These are phyloP conservation scores for Chrysanthemum lavandulifolium DNA, from an alignment of 129 eudicot genomes.

Conservation along the genomic window DNA sequence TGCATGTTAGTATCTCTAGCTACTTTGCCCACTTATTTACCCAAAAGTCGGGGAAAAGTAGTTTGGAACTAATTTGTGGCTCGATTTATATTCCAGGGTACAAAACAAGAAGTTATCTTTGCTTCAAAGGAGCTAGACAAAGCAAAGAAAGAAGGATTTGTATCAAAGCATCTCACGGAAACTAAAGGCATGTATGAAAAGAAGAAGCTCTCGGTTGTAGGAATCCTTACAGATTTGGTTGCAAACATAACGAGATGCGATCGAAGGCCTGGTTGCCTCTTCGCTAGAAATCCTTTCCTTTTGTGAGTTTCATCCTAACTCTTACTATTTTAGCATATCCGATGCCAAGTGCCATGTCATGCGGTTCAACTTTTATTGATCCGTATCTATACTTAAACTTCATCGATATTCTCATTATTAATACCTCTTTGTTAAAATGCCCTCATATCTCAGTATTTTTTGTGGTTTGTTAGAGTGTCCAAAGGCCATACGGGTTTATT, in stretches of 20 bases:
- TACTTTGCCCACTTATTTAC: not conserved
- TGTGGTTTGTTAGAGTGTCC: not conserved
- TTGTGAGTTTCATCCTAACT: constrained; percentile 31
- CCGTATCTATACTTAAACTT: constrained; percentile 39
- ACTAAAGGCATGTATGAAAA: constrained; percentile 37
- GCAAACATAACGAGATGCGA: constrained; percentile 73
- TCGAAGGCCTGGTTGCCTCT: constrained; percentile 89
- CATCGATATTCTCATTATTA: not conserved
- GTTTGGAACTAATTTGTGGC: constrained; percentile 11
- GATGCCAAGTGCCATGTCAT: constrained; percentile 84
- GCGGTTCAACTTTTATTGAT: constrained; percentile 84
- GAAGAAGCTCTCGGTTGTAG: constrained; percentile 69
- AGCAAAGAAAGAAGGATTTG: constrained; percentile 71
- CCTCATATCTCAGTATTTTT: not conserved
- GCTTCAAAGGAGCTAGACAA: constrained; percentile 64
- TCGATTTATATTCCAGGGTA: constrained; percentile 44
- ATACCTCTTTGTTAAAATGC: not conserved
- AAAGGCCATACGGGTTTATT: not conserved
- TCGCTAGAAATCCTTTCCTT: constrained; percentile 55
- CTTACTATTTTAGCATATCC: constrained; percentile 46
- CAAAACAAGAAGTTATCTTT: constrained; percentile 59
- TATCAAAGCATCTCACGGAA: constrained; percentile 38
- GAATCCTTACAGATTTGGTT: constrained; percentile 78
- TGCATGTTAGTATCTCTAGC: constrained; percentile 51
- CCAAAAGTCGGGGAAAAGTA: not conserved